Evolutionary conservation across 441 rosid genomes (phyloP), one percentile per base, ranked within the genome.

Genomic region (Corymbia calophylla): DNA sequence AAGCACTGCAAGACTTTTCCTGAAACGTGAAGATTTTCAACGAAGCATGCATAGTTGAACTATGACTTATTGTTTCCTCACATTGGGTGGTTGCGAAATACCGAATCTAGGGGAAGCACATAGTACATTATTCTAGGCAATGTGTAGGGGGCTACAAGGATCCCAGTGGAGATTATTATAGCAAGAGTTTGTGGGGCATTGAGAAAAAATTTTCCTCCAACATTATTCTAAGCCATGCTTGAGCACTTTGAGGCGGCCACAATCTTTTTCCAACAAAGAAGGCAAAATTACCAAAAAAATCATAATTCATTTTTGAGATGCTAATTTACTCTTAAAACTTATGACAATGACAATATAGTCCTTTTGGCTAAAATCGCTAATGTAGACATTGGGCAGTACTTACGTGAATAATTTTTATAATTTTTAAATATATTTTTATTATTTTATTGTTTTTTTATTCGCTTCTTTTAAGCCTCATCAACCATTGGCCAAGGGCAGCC

Each of bases 341-440:
- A 39, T 39, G 44, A 39, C 44, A 39, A 39, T 44, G 5, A 6
- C 3, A 6, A 77, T 77, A 2, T 21, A 77, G 8, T 77, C 5
- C 1, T 77, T 77, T 5, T 1, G 1, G 3, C 3, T 7, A 39
- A 44, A 77, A 77, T 77, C 3, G 0, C 10, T 12, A 0, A 12
- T 4, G 2, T 23, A 14, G 2, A 77, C 25, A 77, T 0, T 1
- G 3, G 9, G 9, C 3, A 1, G 1, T 2, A 0, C 27, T 44
- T 0, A 44, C 2, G 1, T 77, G 18, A 73, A 77, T 5, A 77
- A 21, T 21, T 73, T 73, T 73, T 73, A 14, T 17, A 44, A 11
- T 2, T 77, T 44, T 77, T 13, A 23, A 21, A 35, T 66, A n/a
- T n/a, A n/a, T 31, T 15, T 23, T 44, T 12, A 1, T 19, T 70